Conservation (phyloP, 768 basidiomycete species). For the Dioszegia crocea region DNA sequence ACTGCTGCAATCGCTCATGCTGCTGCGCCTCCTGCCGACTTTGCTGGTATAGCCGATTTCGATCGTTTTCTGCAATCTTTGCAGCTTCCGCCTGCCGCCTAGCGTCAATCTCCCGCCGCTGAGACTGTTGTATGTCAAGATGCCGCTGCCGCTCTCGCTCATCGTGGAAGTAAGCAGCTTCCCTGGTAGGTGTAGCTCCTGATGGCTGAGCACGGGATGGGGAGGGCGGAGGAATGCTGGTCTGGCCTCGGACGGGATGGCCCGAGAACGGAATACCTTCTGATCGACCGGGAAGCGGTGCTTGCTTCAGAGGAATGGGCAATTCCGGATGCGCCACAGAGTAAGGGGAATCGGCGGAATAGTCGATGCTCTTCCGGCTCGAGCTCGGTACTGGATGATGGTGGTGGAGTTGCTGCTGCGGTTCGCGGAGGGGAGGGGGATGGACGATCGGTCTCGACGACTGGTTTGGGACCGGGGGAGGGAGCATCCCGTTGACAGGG, state of each 20-base stretch:
- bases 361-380: too few species aligned
- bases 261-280: not conserved
- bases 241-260: not conserved
- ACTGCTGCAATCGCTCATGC: not conserved
- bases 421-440: not conserved
- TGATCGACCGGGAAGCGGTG: not conserved
- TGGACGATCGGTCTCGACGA: not conserved
- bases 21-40: not conserved
- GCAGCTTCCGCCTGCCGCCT: conserved; percentile 5
- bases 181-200: not conserved
- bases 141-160: conserved; percentile 2
- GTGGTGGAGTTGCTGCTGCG: not conserved
- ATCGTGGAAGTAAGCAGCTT: not conserved
- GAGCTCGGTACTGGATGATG: too few species aligned
- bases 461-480: not conserved
- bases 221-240: not conserved
- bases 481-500: not conserved
- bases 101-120: conserved; percentile 4
- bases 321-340: too few species aligned
- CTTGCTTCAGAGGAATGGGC: not conserved
- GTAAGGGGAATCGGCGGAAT: too few species aligned
- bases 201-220: too few species aligned
- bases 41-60: not conserved
- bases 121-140: not conserved
- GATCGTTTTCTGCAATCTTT: not conserved